Evolutionary conservation across 371 early-diverging fungal genomes (phyloP), one percentile per base, ranked within the genome.

Genomic region (Actinomucor elegans): DNA sequence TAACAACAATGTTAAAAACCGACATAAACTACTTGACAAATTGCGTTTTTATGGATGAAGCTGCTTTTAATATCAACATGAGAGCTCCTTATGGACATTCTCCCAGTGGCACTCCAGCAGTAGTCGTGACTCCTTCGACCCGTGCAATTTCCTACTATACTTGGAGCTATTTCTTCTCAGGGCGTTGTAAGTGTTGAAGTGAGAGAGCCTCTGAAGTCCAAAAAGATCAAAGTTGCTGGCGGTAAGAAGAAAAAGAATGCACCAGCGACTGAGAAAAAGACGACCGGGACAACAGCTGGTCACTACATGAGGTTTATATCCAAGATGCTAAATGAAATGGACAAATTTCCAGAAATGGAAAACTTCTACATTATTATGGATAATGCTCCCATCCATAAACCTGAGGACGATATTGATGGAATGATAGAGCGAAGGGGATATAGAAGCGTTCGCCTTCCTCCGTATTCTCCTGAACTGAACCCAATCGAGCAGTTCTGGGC

Each of bases 21-120:
- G 55, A 61, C 45, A 54, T 61, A 46, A 35, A 51, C 15, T 55
- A 51, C 18, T 34, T 55, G 11, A 17, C 45, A 18, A 50, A 61
- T 18, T 55, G 46, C 29, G 61, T 45, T 20, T 55, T 61, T 48
- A 45, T 61, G 34, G 62, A 57, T 3, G 42, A 50, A 57, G 50
- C 40, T 37, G 42, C 17, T 17, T 14, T 32, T 15, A 45, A 26
- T 18, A 28, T 11, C 1, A 20, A 44, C 14, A 44, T 44, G 34
- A 36, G 17, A 27, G 43, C 26, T 35, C 35, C 42, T 53, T 23
- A 33, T 52, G 33, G 18, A 33, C 33, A 34, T 17, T 52, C 52
- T 33, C 11, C 21, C 14, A 41, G 18, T 8, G 43, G 42, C 15
- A 41, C 33, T 5, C 52, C 52, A 21, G 42, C 43, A 41, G 46